These are phyloP conservation scores for Fonsecaea nubica DNA, from an alignment of 2,329 filamentous ascomycete genomes.

Conservation along the genomic window DNA sequence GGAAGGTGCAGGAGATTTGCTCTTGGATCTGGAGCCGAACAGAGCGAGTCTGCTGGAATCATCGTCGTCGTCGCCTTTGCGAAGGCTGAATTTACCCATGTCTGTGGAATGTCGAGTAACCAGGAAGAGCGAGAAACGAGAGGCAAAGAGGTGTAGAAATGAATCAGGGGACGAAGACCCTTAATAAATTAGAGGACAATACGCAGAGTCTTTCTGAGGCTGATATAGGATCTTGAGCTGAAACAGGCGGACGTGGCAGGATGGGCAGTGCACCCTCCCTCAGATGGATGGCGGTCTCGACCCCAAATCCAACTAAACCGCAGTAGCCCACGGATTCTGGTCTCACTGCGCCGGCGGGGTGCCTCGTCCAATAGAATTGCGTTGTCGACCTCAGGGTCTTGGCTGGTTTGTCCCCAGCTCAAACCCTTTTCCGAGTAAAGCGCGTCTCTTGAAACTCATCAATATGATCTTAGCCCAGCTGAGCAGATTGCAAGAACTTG, in stretches of 20 bases:
- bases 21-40: slow-evolving; percentile 63
- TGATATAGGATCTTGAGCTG: slow-evolving; percentile 31
- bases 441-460: slow-evolving; percentile 1
- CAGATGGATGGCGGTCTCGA: slow-evolving; percentile 24
- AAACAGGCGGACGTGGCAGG: slow-evolving; percentile 30
- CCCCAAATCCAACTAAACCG: slow-evolving; percentile 9
- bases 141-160: background rate
- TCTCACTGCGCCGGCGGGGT: background rate
- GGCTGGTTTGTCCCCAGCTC: slow-evolving; percentile 25
- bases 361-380: slow-evolving; percentile 6
- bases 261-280: slow-evolving; percentile 18
- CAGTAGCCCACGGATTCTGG: slow-evolving; percentile 4
- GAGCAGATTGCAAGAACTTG: slow-evolving; percentile 1
- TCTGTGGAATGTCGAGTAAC: background rate
- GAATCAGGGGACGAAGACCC: background rate
- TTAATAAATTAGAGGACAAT: background rate
- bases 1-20: slow-evolving; percentile 57
- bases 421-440: slow-evolving; percentile 1
- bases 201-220: slow-evolving; percentile 11
- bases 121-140: background rate
- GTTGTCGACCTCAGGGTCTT: slow-evolving; percentile 23
- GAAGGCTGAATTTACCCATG: slow-evolving; percentile 54
- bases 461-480: slow-evolving; percentile 29
- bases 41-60: slow-evolving; percentile 62
- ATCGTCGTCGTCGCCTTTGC: slow-evolving; percentile 62